Conservation (phyloP, 192 early-diverging fungal species). For the Linnemannia elongata region DNA sequence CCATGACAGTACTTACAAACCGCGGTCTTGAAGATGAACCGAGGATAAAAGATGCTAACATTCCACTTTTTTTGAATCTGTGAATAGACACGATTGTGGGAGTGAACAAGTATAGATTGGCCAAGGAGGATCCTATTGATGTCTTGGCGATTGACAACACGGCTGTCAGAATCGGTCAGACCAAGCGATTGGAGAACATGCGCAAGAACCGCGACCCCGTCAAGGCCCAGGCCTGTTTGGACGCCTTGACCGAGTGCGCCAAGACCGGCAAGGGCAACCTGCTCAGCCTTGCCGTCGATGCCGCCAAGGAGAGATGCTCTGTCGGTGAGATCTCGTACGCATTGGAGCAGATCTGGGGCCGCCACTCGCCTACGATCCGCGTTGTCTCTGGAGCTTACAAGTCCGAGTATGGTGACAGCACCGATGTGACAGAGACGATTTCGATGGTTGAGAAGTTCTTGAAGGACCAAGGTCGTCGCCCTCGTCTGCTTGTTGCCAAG, state of each 20-base stretch:
- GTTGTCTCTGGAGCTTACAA: constrained; percentile 91
- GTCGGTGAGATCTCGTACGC: constrained; percentile 90
- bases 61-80: background rate
- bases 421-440: constrained; percentile 76
- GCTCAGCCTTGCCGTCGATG: constrained; percentile 80
- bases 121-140: constrained; percentile 75
- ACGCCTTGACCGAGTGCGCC: constrained; percentile 77
- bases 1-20: background rate
- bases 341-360: constrained; percentile 85
- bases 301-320: constrained; percentile 82
- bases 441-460: constrained; percentile 76
- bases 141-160: constrained; percentile 88
- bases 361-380: constrained; percentile 84
- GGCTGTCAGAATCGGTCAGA: constrained; percentile 75
- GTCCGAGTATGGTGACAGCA: constrained; percentile 78
- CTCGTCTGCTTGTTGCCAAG: constrained; percentile 90
- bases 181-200: constrained; percentile 71
- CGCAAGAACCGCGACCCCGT: constrained; percentile 67
- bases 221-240: constrained; percentile 68
- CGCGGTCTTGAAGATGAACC: background rate
- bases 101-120: constrained; percentile 89
- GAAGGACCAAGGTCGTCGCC: constrained; percentile 82
- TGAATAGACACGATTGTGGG: constrained; percentile 87
- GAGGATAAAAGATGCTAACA: background rate
- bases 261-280: constrained; percentile 78